Base-by-base conservation (phyloP, 768 basidiomycete genomes). In the Tulasnella sp. region DNA sequence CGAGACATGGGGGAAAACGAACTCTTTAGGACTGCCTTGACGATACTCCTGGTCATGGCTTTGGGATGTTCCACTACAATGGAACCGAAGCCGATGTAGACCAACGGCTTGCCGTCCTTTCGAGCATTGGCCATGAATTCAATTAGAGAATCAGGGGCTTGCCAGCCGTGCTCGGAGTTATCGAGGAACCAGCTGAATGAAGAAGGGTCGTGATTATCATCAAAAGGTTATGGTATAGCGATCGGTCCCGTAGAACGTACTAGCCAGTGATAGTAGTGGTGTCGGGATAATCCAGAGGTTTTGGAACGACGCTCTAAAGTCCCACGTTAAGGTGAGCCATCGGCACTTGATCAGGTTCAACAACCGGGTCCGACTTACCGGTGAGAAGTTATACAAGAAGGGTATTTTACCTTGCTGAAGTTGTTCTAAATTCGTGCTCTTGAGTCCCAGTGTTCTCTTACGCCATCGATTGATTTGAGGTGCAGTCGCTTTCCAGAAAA, bases 11-110 rank as follows among this genome's bases (percentile, higher is more conserved):
- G 33, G 9, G 16, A 37, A 24, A 12, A 62, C 71, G 16, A 54
- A 78, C 77, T 76, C 61, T 74, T 75, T 47, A 74, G 59, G 5
- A 80, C 78, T 0, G 77, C 79, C 51, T 76, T 70, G 48, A 79
- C 68, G 44, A 83, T 76, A 28, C 66, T 69, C 31, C 67, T 64
- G 1, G 78, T 78, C 56, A 79, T 69, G 3, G 67, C 66, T 49
- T 69, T 67, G 2, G 79, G 77, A 57, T 73, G 61, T 5, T 79
- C 77, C 3, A 83, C 79, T 4, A 77, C 79, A 51, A 83, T 79
- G 24, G 75, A 78, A 1, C 79, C 80, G 57, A 81, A 81, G 1
- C 79, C 79, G 43, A 83, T 80, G 60, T 83, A 83, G 2, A 83
- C 80, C 41, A 83, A 68, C 0, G 78, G 67, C 58, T 77, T 78